Evolutionary conservation across 768 basidiomycete species (phyloP).

Genomic region (Tephrocybe sp.): DNA sequence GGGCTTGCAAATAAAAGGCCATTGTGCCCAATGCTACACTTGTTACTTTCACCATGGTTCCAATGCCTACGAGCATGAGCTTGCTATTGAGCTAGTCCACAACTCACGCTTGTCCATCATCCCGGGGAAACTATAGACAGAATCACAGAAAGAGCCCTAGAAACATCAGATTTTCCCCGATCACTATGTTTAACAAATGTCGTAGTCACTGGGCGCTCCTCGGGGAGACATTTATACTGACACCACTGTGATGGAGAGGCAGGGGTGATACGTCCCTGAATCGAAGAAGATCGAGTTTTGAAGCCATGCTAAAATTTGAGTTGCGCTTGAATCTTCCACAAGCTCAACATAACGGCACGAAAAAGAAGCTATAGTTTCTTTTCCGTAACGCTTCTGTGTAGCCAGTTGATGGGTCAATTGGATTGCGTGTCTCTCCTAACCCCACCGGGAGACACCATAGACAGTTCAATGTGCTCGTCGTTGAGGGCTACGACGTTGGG

Average conservation of each 20-base stretch:
- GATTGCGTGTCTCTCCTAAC: constrained; percentile 1
- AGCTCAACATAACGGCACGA: constrained; percentile 11
- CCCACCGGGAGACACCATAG: background rate
- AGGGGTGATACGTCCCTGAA: constrained; percentile 12
- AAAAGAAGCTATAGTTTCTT: constrained; percentile 13
- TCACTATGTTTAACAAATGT: background rate
- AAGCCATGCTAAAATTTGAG: constrained; percentile 13
- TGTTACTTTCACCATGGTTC: no score
- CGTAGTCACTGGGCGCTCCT: constrained; percentile 2
- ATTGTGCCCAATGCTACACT: background rate
- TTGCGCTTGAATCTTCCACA: constrained; percentile 10
- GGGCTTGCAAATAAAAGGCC: background rate
- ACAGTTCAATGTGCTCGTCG: background rate
- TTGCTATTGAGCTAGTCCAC: no score
- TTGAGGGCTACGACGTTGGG: background rate
- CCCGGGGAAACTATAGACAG: background rate
- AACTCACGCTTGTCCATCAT: constrained; percentile 3
- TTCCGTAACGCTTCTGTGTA: constrained; percentile 13
- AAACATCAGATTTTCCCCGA: constrained; percentile 7
- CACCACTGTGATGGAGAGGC: constrained; percentile 3
- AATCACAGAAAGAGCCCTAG: constrained; percentile 1
- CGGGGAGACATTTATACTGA: constrained; percentile 8
- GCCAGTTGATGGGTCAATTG: background rate
- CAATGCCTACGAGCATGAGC: no score
- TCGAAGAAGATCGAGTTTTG: constrained; percentile 13